These are phyloP conservation scores for Atkinsonella texensis DNA, from an alignment of 2,329 filamentous ascomycete genomes.

Conservation along the genomic window DNA sequence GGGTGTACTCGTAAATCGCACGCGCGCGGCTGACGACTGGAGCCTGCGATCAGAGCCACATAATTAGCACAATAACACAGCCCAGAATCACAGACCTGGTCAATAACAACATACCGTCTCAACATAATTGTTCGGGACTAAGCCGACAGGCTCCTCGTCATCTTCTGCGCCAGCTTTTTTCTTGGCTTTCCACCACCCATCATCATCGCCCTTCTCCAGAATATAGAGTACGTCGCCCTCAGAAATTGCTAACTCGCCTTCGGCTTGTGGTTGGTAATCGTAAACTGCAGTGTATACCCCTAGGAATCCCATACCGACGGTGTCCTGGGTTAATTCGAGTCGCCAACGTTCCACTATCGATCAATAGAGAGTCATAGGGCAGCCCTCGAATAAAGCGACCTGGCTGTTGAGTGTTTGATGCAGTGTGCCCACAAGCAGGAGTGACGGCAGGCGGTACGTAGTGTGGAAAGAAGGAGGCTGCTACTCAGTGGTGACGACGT, in stretches of 20 bases:
- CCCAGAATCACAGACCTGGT: too few species aligned
- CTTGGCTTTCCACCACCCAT: constrained; percentile 94
- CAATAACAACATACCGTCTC: constrained; percentile 55
- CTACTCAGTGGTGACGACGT: constrained; percentile 5
- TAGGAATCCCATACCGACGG: constrained; percentile 66
- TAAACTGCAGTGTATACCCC: constrained; percentile 85
- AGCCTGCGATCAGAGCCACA: constrained; percentile 33
- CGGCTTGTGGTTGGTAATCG: constrained; percentile 80
- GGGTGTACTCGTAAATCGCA: constrained; percentile 95
- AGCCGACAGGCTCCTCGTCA: constrained; percentile 79
- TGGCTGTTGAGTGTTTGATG: background rate
- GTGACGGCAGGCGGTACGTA: background rate
- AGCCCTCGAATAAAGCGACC: background rate
- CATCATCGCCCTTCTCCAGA: constrained; percentile 64
- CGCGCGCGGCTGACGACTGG: constrained; percentile 58
- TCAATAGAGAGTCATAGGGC: background rate
- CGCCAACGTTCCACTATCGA: background rate
- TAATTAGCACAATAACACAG: background rate
- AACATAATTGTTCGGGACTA: constrained; percentile 91
- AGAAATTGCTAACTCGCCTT: constrained; percentile 70
- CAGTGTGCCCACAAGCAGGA: background rate
- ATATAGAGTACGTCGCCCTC: constrained; percentile 87
- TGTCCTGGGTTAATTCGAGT: background rate
- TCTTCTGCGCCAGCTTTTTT: constrained; percentile 75
- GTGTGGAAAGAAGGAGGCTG: background rate